phyloP scores from a whole-genome alignment of 257 asterid species.

The Solanum lycopersicoides region DNA sequence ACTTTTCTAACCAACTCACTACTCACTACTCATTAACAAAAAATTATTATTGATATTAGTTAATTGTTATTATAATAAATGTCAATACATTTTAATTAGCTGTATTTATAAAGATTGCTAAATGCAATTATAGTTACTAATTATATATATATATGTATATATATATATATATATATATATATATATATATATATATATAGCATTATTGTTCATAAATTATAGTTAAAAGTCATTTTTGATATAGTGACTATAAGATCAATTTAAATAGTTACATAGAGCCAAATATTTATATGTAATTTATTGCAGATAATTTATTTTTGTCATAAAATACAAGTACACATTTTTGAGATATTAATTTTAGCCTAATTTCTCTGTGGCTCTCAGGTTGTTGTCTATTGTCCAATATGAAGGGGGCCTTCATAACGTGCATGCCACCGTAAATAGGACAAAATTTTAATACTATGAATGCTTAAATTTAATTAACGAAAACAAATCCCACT shows the following conservation, averaged over 20 bases:
- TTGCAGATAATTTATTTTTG: not conserved
- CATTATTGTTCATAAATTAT: too few relatives aligned
- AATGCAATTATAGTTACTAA: too few relatives aligned
- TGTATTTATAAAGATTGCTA: too few relatives aligned
- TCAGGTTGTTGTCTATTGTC: not conserved
- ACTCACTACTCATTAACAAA: too few relatives aligned
- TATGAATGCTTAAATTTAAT: not conserved
- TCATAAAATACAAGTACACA: not conserved
- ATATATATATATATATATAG: too few relatives aligned
- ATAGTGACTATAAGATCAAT: not conserved
- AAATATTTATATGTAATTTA: not conserved
- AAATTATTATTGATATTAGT: rapidly evolving
- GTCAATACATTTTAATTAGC: too few relatives aligned
- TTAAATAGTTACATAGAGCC: not conserved
- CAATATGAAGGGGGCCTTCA: not conserved
- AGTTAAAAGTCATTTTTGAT: too few relatives aligned
- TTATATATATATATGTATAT: too few relatives aligned
- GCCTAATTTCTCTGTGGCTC: not conserved
- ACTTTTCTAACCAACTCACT: not conserved
- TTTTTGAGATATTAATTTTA: not conserved
- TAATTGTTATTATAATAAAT: too few relatives aligned
- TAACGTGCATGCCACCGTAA: not conserved
- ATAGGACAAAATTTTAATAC: not conserved
- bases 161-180: too few relatives aligned
- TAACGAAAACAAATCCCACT: not conserved